Evolutionary conservation across 345 rosid species (phyloP), one percentile per base, ranked within the genome.

Genomic region (Rubroshorea leprosula): DNA sequence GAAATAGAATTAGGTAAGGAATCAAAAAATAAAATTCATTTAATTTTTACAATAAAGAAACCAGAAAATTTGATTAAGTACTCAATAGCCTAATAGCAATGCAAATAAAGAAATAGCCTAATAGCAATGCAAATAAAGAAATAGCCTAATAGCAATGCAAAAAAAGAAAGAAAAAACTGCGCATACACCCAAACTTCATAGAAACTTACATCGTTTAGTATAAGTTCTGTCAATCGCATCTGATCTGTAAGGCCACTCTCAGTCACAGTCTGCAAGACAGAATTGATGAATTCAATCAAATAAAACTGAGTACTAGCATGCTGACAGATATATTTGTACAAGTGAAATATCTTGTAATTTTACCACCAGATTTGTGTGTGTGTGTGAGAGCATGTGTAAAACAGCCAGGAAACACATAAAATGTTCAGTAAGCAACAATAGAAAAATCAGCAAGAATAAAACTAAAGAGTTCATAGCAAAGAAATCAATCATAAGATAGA

Each of bases 241-340:
- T 94, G 97, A 80, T 90, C 96, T n/a, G 89, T 81, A 76, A 90
- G 72, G 68, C 95, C 87, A 73, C 90, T 79, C 69, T 94, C 97
- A 47, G 82, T 78, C 68, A 94, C 76, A 72, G 86, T 87, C 95
- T 86, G 78, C 71, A 78, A 29, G 16, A 39, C 13, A 39, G 49
- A 51, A 31, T 49, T 6, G 53, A 25, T 50, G 14, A 58, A 26
- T 11, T 58, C 41, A 43, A 58, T 14, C 24, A 14, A 51, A 66
- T 27, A 27, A 65, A 23, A 35, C 13, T 13, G 18, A 6, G 49
- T 8, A 23, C 41, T 45, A 26, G 58, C 5, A 63, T 31, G 49
- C 49, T 11, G 23, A n/a, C n/a, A n/a, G 47, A 19, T 31, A 21
- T 50, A 39, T 23, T 6, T 35, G 41, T 35, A 35, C 1, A 35